These are phyloP conservation scores for Candida golubevii DNA, from an alignment of 805 yeast genomes.

Conservation along the genomic window DNA sequence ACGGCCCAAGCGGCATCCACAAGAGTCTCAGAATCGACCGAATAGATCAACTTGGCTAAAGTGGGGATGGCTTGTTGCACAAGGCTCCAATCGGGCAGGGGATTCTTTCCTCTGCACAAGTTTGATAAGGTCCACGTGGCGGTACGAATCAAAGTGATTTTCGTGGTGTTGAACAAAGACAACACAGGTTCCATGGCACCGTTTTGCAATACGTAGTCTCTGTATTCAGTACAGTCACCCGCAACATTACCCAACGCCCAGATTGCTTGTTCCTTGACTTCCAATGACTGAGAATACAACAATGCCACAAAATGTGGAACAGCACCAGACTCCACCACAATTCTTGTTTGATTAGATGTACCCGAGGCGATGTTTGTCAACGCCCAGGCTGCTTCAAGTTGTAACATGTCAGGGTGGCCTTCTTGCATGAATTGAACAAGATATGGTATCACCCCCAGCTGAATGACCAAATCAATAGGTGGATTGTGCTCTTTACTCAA, in stretches of 20 bases:
- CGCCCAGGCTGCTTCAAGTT: conserved; percentile 99
- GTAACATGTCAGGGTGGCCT: conserved; percentile 78
- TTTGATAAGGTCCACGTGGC: conserved; percentile 98
- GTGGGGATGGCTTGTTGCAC: conserved; percentile 89
- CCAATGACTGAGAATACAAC: conserved; percentile 74
- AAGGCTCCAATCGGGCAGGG: conserved; percentile 91
- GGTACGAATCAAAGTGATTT: conserved; percentile 87
- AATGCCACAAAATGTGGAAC: conserved; percentile 86
- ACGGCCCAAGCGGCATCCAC: conserved; percentile 99
- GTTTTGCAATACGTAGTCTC: conserved; percentile 83
- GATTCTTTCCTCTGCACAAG: conserved; percentile 92
- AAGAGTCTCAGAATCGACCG: conserved; percentile 87
- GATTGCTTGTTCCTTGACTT: conserved; percentile 96
- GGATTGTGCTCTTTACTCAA: conserved; percentile 93
- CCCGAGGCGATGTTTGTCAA: conserved; percentile 97
- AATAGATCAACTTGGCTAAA: conserved; percentile 83
- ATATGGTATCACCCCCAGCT: conserved; percentile 89
- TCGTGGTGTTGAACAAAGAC: conserved; percentile 69
- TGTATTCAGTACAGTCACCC: conserved; percentile 86
- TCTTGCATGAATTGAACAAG: conserved; percentile 77
- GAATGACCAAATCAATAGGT: conserved; percentile 90
- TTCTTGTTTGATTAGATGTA: conserved; percentile 78
- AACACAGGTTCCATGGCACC: conserved; percentile 89
- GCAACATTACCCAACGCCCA: conserved; percentile 99
- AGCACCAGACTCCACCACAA: conserved; percentile 90